Percentiles rank a stretch among this genome's conserved stretches.
These are phyloP conservation scores for Talaromyces amestolkiae DNA, from an alignment of 2,329 filamentous ascomycete species.

Conservation along the genomic window DNA sequence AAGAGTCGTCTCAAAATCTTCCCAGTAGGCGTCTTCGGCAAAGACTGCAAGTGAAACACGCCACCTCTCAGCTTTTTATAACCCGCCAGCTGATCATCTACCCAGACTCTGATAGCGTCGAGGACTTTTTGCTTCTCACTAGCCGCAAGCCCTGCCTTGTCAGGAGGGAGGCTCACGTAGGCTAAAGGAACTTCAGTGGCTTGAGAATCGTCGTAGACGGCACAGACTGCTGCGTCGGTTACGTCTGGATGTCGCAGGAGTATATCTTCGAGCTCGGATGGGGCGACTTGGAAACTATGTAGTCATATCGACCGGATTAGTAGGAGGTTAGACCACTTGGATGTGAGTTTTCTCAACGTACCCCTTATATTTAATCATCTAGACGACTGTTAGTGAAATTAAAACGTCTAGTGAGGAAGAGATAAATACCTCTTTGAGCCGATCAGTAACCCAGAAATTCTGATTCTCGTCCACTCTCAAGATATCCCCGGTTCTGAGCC, in stretches of 20 bases:
- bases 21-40: conserved; percentile 25
- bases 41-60: conserved; percentile 22
- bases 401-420: not conserved
- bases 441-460: conserved; percentile 26
- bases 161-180: conserved; percentile 17
- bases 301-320: not conserved
- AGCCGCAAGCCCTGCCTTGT: not conserved
- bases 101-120: conserved; percentile 12
- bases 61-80: conserved; percentile 26
- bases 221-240: conserved; percentile 24
- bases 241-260: conserved; percentile 20
- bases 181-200: conserved; percentile 26
- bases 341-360: conserved; percentile 6
- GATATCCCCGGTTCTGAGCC: conserved; percentile 25
- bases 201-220: conserved; percentile 24
- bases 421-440: conserved; percentile 24
- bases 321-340: not conserved
- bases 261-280: conserved; percentile 16
- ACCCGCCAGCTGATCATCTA: conserved; percentile 23
- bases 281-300: conserved; percentile 24
- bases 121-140: not conserved
- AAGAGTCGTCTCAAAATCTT: conserved; percentile 23
- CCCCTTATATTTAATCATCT: conserved; percentile 27
- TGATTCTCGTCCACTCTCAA: conserved; percentile 21
- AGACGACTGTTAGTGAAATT: not conserved